These are phyloP conservation scores for Phanerochaete carnosa DNA, from an alignment of 768 basidiomycete species.

Conservation along the genomic window DNA sequence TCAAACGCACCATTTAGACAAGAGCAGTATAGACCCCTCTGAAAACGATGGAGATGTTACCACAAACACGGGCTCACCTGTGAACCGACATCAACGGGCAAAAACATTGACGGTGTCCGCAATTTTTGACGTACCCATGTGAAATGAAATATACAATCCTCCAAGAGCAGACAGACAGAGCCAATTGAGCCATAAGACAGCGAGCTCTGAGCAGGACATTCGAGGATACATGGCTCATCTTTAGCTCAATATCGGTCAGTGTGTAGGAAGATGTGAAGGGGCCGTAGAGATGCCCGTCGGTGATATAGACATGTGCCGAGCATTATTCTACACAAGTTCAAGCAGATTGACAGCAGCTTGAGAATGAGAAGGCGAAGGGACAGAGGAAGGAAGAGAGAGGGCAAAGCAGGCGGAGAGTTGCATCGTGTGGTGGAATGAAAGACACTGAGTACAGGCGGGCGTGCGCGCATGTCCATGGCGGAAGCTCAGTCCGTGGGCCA, in stretches of 20 bases:
- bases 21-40: not conserved
- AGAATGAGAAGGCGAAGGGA: not conserved
- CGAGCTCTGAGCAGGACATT: not conserved
- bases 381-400: too few species aligned
- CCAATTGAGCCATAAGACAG: not conserved
- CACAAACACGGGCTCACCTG: not conserved
- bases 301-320: not conserved
- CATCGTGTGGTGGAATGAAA: too few species aligned
- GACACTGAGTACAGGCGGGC: too few species aligned
- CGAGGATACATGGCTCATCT: not conserved
- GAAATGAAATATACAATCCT: not conserved
- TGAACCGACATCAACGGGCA: constrained; percentile 1
- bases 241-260: constrained; percentile 9
- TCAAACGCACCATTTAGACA: not conserved
- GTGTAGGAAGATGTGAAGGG: not conserved
- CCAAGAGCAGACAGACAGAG: not conserved
- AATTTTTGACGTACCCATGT: not conserved
- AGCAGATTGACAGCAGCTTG: not conserved
- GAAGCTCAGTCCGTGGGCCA: too few species aligned
- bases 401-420: too few species aligned
- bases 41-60: not conserved
- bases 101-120: not conserved
- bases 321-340: not conserved
- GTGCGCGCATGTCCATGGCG: too few species aligned
- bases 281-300: not conserved